Evolutionary conservation across 352 stramenopile species (phyloP).

Genomic region (Phytophthora cactorum): DNA sequence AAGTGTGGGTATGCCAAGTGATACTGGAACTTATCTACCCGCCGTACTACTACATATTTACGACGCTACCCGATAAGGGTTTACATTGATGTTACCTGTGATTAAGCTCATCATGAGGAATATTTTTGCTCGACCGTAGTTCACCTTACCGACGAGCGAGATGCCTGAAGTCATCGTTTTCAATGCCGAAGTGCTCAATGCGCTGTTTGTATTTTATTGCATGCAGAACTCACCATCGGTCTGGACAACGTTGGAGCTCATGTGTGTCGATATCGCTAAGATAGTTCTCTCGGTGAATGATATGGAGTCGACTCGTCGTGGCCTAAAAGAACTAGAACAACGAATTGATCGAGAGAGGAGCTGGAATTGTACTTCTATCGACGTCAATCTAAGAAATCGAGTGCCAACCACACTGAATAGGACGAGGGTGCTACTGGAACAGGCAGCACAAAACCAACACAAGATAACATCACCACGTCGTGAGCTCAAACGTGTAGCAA

Average conservation of each 20-base stretch:
- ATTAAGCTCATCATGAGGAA: background rate
- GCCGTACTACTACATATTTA: background rate
- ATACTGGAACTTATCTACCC: background rate
- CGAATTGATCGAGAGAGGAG: slow-evolving; percentile 1
- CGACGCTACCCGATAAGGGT: background rate
- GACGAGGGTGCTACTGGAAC: background rate
- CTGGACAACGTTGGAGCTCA: slow-evolving; percentile 12
- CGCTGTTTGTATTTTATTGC: slow-evolving; percentile 6
- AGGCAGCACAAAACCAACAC: background rate
- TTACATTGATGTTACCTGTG: no score
- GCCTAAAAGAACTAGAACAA: background rate
- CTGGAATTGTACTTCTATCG: background rate
- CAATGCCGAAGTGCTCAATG: slow-evolving; percentile 5
- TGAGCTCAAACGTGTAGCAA: background rate
- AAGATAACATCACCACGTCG: background rate
- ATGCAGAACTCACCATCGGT: slow-evolving; percentile 19
- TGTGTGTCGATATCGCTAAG: slow-evolving; percentile 2
- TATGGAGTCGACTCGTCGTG: background rate
- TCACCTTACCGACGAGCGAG: background rate
- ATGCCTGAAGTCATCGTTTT: slow-evolving; percentile 3
- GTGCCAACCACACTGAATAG: background rate
- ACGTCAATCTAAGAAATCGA: background rate
- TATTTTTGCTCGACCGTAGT: background rate
- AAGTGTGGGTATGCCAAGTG: background rate
- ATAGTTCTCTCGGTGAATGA: background rate